Evolutionary conservation across 768 basidiomycete species (phyloP).

Genomic region (Xerocomellus intermedius): DNA sequence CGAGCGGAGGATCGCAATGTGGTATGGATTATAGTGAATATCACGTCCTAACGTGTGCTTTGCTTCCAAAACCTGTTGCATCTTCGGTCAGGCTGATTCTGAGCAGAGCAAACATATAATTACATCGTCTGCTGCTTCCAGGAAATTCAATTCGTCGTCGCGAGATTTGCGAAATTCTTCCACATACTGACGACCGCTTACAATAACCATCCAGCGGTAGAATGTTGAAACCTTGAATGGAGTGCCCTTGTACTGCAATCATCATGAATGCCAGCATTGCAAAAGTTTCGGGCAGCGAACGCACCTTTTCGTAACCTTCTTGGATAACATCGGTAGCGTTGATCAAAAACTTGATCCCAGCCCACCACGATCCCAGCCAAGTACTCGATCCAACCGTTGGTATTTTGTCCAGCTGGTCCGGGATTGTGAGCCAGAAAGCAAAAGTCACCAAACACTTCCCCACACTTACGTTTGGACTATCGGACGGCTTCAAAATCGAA

Average conservation of each 20-base stretch:
- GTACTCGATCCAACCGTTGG: slow-evolving; percentile 31
- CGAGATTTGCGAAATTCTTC: slow-evolving; percentile 42
- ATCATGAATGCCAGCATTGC: neutral
- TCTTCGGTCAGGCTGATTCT: neutral
- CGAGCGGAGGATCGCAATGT: slow-evolving; percentile 30
- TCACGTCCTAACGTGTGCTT: slow-evolving; percentile 38
- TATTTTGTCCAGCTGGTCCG: slow-evolving; percentile 26
- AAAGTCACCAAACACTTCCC: too few species aligned
- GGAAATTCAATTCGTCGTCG: slow-evolving; percentile 39
- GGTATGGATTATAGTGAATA: slow-evolving; percentile 31
- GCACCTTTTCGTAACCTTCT: slow-evolving; percentile 35
- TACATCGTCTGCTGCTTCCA: slow-evolving; percentile 19
- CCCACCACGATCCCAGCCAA: slow-evolving; percentile 30
- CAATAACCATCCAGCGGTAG: slow-evolving; percentile 41
- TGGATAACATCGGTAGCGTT: slow-evolving; percentile 26
- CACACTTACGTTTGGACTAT: slow-evolving; percentile 3
- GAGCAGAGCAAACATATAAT: neutral
- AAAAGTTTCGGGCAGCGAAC: neutral
- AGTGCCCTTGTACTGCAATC: slow-evolving; percentile 26
- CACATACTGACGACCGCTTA: slow-evolving; percentile 30
- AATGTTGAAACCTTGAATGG: slow-evolving; percentile 32
- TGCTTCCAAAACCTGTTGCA: slow-evolving; percentile 34
- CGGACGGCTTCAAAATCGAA: neutral
- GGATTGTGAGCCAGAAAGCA: neutral
- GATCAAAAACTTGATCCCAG: slow-evolving; percentile 16